Percentiles rank a stretch among this genome's conserved stretches.
phyloP scores from a whole-genome alignment of 2,329 filamentous ascomycete species.

The Fonsecaea erecta region DNA sequence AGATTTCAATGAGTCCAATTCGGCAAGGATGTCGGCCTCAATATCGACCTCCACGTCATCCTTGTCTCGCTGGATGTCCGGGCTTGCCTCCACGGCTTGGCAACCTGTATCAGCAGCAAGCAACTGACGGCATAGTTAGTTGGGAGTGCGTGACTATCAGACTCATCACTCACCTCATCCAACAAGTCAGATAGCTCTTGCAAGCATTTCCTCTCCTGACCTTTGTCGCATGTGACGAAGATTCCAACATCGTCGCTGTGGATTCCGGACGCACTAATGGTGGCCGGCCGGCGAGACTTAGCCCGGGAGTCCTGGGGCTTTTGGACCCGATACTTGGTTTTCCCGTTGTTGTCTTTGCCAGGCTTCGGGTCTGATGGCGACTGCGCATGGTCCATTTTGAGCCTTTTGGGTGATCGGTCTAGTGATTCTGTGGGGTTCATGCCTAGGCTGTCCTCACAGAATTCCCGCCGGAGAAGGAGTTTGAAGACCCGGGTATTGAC shows the following conservation, averaged over 20 bases:
- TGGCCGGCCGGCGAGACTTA: constrained; percentile 1
- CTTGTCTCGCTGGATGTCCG: constrained; percentile 46
- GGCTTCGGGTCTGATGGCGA: not conserved
- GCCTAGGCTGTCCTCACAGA: not conserved
- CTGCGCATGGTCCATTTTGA: constrained; percentile 19
- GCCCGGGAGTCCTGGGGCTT: constrained; percentile 3
- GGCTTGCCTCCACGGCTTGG: not conserved
- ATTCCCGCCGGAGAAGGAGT: not conserved
- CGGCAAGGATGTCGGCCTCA: constrained; percentile 64
- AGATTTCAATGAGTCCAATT: constrained; percentile 60
- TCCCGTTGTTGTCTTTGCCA: constrained; percentile 6
- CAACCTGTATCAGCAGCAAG: constrained; percentile 10
- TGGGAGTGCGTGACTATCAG: not conserved
- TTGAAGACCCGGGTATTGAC: not conserved
- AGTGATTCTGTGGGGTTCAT: constrained; percentile 6
- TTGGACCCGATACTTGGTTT: constrained; percentile 12
- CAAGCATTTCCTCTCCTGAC: constrained; percentile 64
- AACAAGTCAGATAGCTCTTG: constrained; percentile 63
- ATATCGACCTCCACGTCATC: constrained; percentile 56
- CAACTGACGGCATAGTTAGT: constrained; percentile 20
- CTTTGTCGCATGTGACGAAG: constrained; percentile 67
- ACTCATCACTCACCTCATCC: constrained; percentile 52
- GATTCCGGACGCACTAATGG: constrained; percentile 40
- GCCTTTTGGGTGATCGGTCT: constrained; percentile 15
- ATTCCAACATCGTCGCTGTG: constrained; percentile 63